Percentiles rank a stretch among this genome's conserved stretches.
Evolutionary conservation across 495 filamentous ascomycete species (phyloP).

Genomic region (Corynascus novoguineensis): DNA sequence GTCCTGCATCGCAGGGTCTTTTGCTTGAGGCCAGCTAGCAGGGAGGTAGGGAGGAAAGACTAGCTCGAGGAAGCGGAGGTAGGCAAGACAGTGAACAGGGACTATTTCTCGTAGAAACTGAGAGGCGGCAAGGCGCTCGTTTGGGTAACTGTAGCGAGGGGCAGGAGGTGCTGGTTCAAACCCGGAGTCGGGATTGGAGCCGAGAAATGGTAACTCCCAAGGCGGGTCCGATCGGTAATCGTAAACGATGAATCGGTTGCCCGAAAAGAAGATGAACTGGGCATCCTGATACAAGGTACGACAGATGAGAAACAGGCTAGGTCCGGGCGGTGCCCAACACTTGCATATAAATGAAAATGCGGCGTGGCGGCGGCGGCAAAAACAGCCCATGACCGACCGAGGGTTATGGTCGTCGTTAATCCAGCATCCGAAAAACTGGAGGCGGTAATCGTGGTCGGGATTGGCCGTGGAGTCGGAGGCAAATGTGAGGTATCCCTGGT

Average conservation of each 20-base stretch:
- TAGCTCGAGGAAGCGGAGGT: not conserved
- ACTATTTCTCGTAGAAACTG: not conserved
- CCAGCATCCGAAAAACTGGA: not conserved
- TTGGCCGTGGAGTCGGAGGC: not conserved
- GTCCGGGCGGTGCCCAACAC: conserved; percentile 13
- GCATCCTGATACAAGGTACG: not conserved
- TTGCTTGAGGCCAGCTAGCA: too few relatives aligned
- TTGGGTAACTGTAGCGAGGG: not conserved
- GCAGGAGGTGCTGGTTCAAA: not conserved
- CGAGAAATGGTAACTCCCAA: not conserved
- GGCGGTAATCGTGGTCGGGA: not conserved
- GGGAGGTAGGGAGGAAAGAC: too few relatives aligned
- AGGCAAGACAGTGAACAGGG: not conserved
- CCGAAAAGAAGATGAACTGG: conserved; percentile 1
- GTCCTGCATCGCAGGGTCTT: not conserved
- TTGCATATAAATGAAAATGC: conserved; percentile 14
- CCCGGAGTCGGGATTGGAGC: not conserved
- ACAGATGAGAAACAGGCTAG: not conserved
- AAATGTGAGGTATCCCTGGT: not conserved
- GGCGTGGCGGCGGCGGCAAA: conserved; percentile 15
- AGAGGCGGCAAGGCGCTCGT: not conserved
- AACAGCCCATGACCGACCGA: conserved; percentile 3
- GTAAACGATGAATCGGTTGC: not conserved
- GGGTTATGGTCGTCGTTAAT: not conserved
- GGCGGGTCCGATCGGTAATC: not conserved